These are phyloP conservation scores for Botrytis fragariae DNA, from an alignment of 2,329 filamentous ascomycete species.

Conservation along the genomic window DNA sequence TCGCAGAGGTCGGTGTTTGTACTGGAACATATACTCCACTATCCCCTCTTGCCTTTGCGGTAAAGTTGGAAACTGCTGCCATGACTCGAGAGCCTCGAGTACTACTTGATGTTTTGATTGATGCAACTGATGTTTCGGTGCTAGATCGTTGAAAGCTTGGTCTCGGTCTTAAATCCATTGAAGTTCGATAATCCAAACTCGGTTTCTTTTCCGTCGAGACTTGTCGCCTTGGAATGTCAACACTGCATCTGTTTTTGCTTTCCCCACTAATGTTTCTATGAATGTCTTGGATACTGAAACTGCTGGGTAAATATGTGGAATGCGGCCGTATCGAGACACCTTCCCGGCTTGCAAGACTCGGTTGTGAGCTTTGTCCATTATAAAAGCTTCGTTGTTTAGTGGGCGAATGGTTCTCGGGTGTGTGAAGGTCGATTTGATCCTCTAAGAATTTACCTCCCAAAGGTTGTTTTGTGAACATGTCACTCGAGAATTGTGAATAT, in stretches of 20 bases:
- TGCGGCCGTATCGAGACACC: conserved; percentile 32
- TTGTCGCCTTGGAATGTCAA: conserved; percentile 29
- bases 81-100: conserved; percentile 57
- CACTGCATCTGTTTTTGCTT: conserved; percentile 31
- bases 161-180: conserved; percentile 17
- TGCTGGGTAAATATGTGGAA: conserved; percentile 38
- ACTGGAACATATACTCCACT: conserved; percentile 5
- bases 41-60: conserved; percentile 47
- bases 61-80: conserved; percentile 62
- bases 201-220: conserved; percentile 28
- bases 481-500: conserved; percentile 69
- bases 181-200: conserved; percentile 15
- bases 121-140: conserved; percentile 33
- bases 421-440: conserved; percentile 39
- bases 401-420: conserved; percentile 35
- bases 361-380: conserved; percentile 29
- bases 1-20: conserved; percentile 35
- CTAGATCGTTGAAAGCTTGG: conserved; percentile 32
- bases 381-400: conserved; percentile 37
- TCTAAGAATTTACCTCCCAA: conserved; percentile 40
- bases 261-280: conserved; percentile 33
- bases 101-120: conserved; percentile 37
- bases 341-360: conserved; percentile 32
- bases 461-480: conserved; percentile 41
- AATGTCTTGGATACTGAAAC: conserved; percentile 39